These are phyloP conservation scores for Amaranthus cruentus DNA, from an alignment of 148 eudicot genomes.

Conservation along the genomic window DNA sequence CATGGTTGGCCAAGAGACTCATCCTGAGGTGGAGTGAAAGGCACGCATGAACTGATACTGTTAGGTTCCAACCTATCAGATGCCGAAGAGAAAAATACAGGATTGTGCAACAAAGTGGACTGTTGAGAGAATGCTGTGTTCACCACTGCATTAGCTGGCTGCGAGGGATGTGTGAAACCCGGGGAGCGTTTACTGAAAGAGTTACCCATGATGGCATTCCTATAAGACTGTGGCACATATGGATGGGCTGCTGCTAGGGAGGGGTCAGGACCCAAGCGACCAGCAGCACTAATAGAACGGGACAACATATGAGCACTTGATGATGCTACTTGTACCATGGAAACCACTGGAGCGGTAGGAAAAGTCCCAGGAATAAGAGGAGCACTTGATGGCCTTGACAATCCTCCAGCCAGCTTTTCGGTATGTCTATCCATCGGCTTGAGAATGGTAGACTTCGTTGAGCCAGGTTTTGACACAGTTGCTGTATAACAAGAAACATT, in stretches of 20 bases:
- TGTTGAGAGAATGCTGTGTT: conserved; percentile 46
- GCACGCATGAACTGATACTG: conserved; percentile 33
- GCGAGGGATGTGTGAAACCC: conserved; percentile 44
- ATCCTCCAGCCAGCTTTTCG: conserved; percentile 37
- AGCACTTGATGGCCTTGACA: conserved; percentile 86
- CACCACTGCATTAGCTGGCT: conserved; percentile 32
- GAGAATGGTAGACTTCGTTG: conserved; percentile 28
- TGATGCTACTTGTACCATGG: conserved; percentile 43
- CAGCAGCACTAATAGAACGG: conserved; percentile 76
- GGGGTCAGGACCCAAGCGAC: conserved; percentile 69
- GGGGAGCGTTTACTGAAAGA: conserved; percentile 39
- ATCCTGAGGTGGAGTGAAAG: conserved; percentile 44
- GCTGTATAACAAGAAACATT: conserved; percentile 29
- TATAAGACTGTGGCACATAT: conserved; percentile 62
- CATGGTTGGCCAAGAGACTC: conserved; percentile 42
- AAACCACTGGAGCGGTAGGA: conserved; percentile 39
- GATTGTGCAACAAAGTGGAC: conserved; percentile 32
- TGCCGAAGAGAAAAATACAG: conserved; percentile 35
- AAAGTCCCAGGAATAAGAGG: conserved; percentile 55
- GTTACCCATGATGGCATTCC: conserved; percentile 69
- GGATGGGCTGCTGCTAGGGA: conserved; percentile 38
- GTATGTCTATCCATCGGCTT: conserved; percentile 44
- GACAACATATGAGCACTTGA: conserved; percentile 33
- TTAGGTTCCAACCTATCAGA: conserved; percentile 42
- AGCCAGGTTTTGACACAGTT: conserved; percentile 28